Base-by-base conservation (phyloP, 352 stramenopile species). In the Blastocystis sp. region DNA sequence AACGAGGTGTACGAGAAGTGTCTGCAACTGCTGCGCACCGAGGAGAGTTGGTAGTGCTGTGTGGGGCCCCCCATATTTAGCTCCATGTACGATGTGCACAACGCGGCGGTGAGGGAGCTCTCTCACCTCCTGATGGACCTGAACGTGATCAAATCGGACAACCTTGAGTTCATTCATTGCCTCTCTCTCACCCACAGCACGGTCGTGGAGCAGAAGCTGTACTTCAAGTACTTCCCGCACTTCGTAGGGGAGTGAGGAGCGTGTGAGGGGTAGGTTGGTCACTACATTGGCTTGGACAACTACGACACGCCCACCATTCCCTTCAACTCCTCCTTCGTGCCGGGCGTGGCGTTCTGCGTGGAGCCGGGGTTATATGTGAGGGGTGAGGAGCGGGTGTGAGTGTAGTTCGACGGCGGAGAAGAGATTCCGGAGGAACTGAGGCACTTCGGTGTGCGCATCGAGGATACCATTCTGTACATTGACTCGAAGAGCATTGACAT, bases 261-360 rank as follows among this genome's bases (percentile, higher is more conserved):
- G 37, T 21, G 50, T 45, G 10, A 35, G 3, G 6, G 24, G 66
- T 29, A 77, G 66, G 55, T 35, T 29, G 55, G 74, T 3, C 74
- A 85, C 74, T 85, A 69, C 74, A 85, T 85, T 39, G 74, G 74
- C 24, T 55, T 85, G 21, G 74, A 85, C 35, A 85, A 85, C 74
- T 69, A 69, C 37, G 74, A 85, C 35, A 85, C 74, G 6, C 74
- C 74, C 21, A 69, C 74, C 0, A 37, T 85, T 12, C 35, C 50
- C 41, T 85, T 41, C 74, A 67, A 39, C n/a, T 50, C 74, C 19
- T 55, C 74, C 26, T 59, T 85, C n/a, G 60, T 55, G n/a, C 51
- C 74, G 41, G 74, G 74, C n/a, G 74, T 85, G 26, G 35, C 74
- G 2, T 85, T 85, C 74, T 85, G 74, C 61, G 50, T 85, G 4